phyloP scores from a whole-genome alignment of 2,329 filamentous ascomycete species.

The Sporothrix pallida region DNA sequence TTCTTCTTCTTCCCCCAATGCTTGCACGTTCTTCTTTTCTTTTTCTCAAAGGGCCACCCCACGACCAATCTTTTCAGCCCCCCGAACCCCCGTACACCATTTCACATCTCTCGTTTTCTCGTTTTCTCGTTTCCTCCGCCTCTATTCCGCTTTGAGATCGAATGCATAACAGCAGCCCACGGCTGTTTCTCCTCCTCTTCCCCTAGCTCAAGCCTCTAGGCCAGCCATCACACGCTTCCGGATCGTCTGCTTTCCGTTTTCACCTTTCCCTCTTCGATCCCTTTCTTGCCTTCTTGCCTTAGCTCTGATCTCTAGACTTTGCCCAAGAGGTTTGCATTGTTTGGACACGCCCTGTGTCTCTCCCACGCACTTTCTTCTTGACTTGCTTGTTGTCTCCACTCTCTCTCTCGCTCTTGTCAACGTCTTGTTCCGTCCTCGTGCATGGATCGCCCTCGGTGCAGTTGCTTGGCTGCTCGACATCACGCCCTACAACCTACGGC shows the following conservation, averaged over 20 bases:
- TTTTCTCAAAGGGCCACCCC: background rate
- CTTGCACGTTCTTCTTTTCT: background rate
- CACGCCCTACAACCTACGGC: background rate
- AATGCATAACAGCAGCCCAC: background rate
- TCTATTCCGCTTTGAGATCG: background rate
- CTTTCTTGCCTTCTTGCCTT: background rate
- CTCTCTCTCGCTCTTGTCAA: background rate
- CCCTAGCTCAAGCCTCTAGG: background rate
- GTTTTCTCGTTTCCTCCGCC: background rate
- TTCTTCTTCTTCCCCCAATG: background rate
- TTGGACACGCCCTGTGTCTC: background rate
- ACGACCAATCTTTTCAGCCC: background rate
- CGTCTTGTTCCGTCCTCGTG: background rate
- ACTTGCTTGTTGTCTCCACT: background rate
- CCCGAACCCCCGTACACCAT: too few species aligned
- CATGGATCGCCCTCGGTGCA: background rate
- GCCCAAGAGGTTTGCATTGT: too few species aligned
- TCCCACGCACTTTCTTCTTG: background rate
- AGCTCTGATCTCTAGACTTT: too few species aligned
- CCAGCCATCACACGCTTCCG: background rate
- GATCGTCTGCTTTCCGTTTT: constrained; percentile 3
- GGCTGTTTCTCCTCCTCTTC: constrained; percentile 2
- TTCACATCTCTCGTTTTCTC: background rate
- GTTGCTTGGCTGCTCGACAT: background rate
- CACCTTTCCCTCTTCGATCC: background rate